Percentiles rank a stretch among this genome's conserved stretches.
Conservation (phyloP, 352 stramenopile species). For the Pythium aristosporum region DNA sequence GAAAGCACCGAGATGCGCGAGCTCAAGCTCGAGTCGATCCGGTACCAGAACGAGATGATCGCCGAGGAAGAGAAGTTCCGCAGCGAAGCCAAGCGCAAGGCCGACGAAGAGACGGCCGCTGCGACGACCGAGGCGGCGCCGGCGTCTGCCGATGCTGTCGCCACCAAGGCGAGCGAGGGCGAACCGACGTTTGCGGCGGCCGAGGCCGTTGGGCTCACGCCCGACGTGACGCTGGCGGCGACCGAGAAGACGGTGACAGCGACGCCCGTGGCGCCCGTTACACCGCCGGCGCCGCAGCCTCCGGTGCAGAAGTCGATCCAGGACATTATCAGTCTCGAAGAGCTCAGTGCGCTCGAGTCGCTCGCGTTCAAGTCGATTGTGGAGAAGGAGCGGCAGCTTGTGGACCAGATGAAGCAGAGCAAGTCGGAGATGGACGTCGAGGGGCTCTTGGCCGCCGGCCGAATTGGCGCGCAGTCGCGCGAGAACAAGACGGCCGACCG, state of each 20-base stretch:
- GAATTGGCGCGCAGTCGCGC: constrained; percentile 70
- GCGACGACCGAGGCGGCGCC: constrained; percentile 30
- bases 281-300: not conserved
- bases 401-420: constrained; percentile 86
- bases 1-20: constrained; percentile 74
- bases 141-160: constrained; percentile 7
- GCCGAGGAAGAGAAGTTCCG: constrained; percentile 91
- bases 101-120: constrained; percentile 61
- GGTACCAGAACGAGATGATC: constrained; percentile 96
- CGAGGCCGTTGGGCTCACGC: constrained; percentile 17
- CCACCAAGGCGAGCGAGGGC: not conserved
- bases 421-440: constrained; percentile 90
- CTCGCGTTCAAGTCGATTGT: constrained; percentile 87
- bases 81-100: constrained; percentile 74
- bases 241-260: not conserved
- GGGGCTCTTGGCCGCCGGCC: constrained; percentile 68
- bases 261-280: constrained; percentile 16
- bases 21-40: constrained; percentile 90
- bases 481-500: constrained; percentile 89
- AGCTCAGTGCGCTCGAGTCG: constrained; percentile 79
- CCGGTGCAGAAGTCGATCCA: constrained; percentile 50
- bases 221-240: constrained; percentile 27
- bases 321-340: constrained; percentile 80
- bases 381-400: constrained; percentile 80
- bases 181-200: constrained; percentile 23